Evolutionary conservation across 177 flowering plant species (phyloP), one percentile per base, ranked within the genome.

Genomic region (Vitis hybrid): DNA sequence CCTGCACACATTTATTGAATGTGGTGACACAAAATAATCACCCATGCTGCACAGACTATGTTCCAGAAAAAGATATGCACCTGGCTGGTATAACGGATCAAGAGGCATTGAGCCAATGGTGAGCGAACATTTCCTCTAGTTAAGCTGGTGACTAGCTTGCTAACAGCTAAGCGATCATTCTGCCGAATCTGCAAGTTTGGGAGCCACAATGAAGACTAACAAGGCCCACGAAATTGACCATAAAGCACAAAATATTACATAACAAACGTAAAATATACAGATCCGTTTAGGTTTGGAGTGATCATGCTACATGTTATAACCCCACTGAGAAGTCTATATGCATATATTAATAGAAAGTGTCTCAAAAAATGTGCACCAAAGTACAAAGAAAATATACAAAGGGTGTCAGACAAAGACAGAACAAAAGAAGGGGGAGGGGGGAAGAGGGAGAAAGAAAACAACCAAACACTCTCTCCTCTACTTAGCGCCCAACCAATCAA

Each of bases 1-100:
- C 97, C 99, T 95, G 81, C 52, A 77, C 1, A 59, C 18, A 64
- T 60, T 11, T 32, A n/a, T 19, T n/a, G 58, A 17, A 48, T 19
- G 17, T 56, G 52, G 6, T n/a, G 5, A 56, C 62, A 30, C 14
- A 13, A 56, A 13, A 34, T 18, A 5, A 40, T 11, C 2, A 17
- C 62, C 13, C 60, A 10, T 11, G 3, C 2, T 9, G 18, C 3
- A 18, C 54, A n/a, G 17, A 9, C 62, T 18, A 61, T 60, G 52
- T 13, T 60, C 5, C 17, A 62, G 32, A 5, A n/a, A 13, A 72
- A 69, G 52, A 62, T 4, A 71, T 55, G 40, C 68, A 94, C 98
- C 97, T 93, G 99, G 71, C 93, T 89, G 15, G 96, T 83, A 71
- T 91, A 95, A 61, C 99, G 93, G 72, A 95, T 91, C 78, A 95